These are phyloP conservation scores for Hemisphaericaspora xylanilytica DNA, from an alignment of 1,139 yeast genomes.

Conservation along the genomic window DNA sequence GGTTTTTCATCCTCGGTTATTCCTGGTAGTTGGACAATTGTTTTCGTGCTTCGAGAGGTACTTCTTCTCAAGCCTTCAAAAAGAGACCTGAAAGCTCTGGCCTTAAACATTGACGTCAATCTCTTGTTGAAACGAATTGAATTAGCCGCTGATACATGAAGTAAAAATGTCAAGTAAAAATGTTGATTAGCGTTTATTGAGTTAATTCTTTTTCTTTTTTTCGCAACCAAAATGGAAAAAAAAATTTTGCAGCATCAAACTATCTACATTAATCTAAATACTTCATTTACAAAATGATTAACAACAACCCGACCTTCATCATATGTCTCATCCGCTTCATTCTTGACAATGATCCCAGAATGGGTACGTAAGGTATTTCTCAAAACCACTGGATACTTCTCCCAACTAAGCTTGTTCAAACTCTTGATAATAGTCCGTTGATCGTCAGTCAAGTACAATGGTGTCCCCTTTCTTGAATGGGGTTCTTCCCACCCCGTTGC, in stretches of 20 bases:
- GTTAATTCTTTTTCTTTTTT: not conserved
- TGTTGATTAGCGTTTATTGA: too few species aligned
- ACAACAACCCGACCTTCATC: slow-evolving; percentile 71
- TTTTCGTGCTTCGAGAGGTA: not conserved
- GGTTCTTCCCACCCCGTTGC: slow-evolving; percentile 46
- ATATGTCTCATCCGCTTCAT: slow-evolving; percentile 42
- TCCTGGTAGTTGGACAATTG: not conserved
- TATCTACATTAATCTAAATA: slow-evolving; percentile 19
- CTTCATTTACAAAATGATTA: slow-evolving; percentile 55
- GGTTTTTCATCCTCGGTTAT: not conserved
- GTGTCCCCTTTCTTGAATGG: slow-evolving; percentile 33
- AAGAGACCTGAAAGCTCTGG: not conserved
- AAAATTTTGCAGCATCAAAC: slow-evolving; percentile 20
- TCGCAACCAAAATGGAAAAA: not conserved
- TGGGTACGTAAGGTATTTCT: slow-evolving; percentile 66
- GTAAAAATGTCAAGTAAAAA: too few species aligned
- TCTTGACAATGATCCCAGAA: slow-evolving; percentile 77
- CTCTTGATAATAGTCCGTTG: slow-evolving; percentile 56
- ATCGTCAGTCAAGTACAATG: slow-evolving; percentile 33
- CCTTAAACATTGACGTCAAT: not conserved
- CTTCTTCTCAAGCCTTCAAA: not conserved
- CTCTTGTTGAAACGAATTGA: not conserved
- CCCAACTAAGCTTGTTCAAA: slow-evolving; percentile 63
- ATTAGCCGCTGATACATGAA: not conserved
- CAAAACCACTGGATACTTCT: slow-evolving; percentile 68